Conservation (phyloP, 768 basidiomycete genomes). For the Leccinum variicolor region DNA sequence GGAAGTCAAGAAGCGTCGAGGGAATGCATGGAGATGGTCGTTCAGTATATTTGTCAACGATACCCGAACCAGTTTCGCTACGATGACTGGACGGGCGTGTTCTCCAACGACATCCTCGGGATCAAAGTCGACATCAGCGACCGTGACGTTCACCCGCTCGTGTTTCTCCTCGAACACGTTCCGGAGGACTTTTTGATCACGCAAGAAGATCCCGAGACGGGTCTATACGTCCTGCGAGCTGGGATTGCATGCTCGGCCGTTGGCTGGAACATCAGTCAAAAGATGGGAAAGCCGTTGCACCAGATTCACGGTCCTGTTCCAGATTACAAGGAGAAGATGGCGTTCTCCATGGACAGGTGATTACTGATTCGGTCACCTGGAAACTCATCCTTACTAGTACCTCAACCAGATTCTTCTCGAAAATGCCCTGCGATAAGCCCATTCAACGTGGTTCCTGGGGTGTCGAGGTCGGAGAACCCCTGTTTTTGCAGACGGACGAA, state of each 20-base stretch:
- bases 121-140: constrained; percentile 26
- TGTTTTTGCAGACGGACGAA: constrained; percentile 42
- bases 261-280: constrained; percentile 46
- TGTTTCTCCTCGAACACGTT: constrained; percentile 47
- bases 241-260: constrained; percentile 46
- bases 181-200: constrained; percentile 51
- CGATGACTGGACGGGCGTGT: constrained; percentile 32
- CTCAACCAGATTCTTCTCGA: constrained; percentile 42
- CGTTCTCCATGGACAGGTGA: constrained; percentile 48
- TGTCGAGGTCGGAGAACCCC: constrained; percentile 47
- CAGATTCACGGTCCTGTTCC: constrained; percentile 49
- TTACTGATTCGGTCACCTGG: not conserved
- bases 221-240: constrained; percentile 43
- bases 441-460: constrained; percentile 54
- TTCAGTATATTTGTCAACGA: constrained; percentile 54
- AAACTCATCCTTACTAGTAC: not conserved
- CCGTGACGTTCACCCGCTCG: constrained; percentile 36
- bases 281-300: constrained; percentile 45
- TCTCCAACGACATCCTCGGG: constrained; percentile 43
- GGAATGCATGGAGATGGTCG: constrained; percentile 54
- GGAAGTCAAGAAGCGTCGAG: constrained; percentile 47
- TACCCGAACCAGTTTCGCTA: constrained; percentile 52
- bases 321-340: constrained; percentile 48
- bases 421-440: constrained; percentile 44
- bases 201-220: constrained; percentile 39